Evolutionary conservation across 331 rosid genomes (phyloP).

Genomic region (Rhamnella rubrinervis): DNA sequence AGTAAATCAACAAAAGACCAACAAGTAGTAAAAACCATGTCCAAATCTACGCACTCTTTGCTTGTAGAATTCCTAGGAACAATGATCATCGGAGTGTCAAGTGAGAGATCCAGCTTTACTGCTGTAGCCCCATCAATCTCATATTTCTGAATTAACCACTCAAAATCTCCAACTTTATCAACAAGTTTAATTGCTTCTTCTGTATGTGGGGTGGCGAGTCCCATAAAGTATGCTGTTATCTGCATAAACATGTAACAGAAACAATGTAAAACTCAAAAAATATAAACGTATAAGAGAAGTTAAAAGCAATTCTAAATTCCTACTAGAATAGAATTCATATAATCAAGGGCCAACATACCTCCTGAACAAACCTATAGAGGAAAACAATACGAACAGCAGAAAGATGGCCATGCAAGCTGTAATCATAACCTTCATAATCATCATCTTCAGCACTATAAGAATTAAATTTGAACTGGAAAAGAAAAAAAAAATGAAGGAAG

Average conservation of each 20-base stretch:
- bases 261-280: not conserved
- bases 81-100: conserved; percentile 87
- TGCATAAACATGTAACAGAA: conserved; percentile 25
- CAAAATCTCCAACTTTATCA: conserved; percentile 96
- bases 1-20: not conserved
- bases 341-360: conserved; percentile 53
- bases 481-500: conserved; percentile 13
- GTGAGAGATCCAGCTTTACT: conserved; percentile 84
- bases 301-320: not conserved
- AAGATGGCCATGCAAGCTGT: conserved; percentile 84
- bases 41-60: conserved; percentile 71
- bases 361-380: conserved; percentile 94
- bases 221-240: conserved; percentile 94
- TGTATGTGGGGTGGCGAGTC: conserved; percentile 79
- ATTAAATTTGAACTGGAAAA: conserved; percentile 79
- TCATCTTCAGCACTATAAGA: conserved; percentile 86
- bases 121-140: conserved; percentile 97
- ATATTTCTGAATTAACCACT: conserved; percentile 90
- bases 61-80: conserved; percentile 83
- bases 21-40: conserved; percentile 8
- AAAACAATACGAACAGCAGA: conserved; percentile 96
- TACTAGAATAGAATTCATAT: conserved; percentile 5
- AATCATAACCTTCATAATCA: conserved; percentile 88
- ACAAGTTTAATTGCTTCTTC: conserved; percentile 94
- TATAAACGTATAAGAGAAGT: not conserved